Evolutionary conservation across 495 filamentous ascomycete genomes (phyloP).

Genomic region (Tuber borchii): DNA sequence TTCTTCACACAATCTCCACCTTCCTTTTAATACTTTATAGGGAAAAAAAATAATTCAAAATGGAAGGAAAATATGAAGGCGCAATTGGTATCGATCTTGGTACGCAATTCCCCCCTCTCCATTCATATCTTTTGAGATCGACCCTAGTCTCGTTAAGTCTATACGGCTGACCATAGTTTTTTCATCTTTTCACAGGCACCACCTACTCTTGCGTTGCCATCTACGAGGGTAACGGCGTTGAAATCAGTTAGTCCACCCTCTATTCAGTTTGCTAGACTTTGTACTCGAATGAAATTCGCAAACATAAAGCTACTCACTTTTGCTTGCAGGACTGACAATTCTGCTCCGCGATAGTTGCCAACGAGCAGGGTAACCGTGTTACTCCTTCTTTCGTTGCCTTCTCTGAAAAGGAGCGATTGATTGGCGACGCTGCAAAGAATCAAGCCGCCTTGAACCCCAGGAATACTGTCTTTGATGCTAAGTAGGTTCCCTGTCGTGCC

Average conservation of each 20-base stretch:
- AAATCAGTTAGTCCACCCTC: conserved; percentile 73
- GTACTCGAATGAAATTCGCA: neutral
- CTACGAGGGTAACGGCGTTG: conserved; percentile 98
- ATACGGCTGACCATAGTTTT: conserved; percentile 18
- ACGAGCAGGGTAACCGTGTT: conserved; percentile 98
- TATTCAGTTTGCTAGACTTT: neutral
- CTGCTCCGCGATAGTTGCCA: conserved; percentile 56
- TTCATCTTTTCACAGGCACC: conserved; percentile 58
- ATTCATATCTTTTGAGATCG: conserved; percentile 13
- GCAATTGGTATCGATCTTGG: conserved; percentile 99
- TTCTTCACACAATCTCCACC: conserved; percentile 21
- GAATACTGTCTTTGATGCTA: conserved; percentile 98
- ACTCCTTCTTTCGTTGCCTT: conserved; percentile 98
- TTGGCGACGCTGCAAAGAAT: conserved; percentile 99
- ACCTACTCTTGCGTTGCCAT: conserved; percentile 99
- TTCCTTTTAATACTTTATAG: conserved; percentile 19
- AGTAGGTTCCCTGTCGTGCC: conserved; percentile 50
- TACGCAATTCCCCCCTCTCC: conserved; percentile 44
- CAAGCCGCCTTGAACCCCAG: conserved; percentile 97
- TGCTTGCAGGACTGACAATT: conserved; percentile 14
- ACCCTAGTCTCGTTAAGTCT: conserved; percentile 4
- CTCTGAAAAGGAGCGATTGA: conserved; percentile 95
- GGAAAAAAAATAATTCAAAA: conserved; percentile 44
- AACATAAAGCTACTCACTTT: neutral
- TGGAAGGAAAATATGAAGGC: conserved; percentile 98